These are phyloP conservation scores for Ambrosia hybrid DNA, from an alignment of 140 eudicot species.

Conservation along the genomic window DNA sequence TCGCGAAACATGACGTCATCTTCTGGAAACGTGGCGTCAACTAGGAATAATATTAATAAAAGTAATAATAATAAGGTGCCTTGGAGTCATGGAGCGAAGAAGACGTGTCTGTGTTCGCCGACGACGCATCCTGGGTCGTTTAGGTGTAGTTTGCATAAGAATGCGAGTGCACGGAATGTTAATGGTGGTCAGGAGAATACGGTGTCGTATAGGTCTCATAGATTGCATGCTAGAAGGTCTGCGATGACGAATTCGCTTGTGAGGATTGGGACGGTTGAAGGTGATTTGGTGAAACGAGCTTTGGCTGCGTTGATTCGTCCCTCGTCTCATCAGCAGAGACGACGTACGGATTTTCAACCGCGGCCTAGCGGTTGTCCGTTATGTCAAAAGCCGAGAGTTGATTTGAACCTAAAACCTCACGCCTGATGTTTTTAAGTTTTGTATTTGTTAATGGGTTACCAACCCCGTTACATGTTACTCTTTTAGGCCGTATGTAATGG, in stretches of 20 bases:
- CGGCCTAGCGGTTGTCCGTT: slow-evolving; percentile 61
- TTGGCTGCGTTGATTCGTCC: slow-evolving; percentile 73
- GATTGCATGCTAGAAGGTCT: slow-evolving; percentile 65
- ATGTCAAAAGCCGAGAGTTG: slow-evolving; percentile 47
- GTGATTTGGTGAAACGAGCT: slow-evolving; percentile 71
- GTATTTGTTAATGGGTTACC: too few species aligned
- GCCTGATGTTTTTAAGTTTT: too few species aligned
- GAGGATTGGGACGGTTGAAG: slow-evolving; percentile 71
- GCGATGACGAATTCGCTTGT: slow-evolving; percentile 84
- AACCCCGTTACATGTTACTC: too few species aligned
- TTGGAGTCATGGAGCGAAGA: slow-evolving; percentile 48
- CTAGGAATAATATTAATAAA: background rate
- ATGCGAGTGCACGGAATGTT: slow-evolving; percentile 11
- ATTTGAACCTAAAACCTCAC: background rate
- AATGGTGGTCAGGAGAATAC: background rate
- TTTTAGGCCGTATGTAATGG: too few species aligned
- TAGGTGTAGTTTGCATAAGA: slow-evolving; percentile 69
- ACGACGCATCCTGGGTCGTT: slow-evolving; percentile 80
- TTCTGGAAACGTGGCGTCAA: background rate
- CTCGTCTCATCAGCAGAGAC: slow-evolving; percentile 62
- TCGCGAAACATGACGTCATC: slow-evolving; percentile 3
- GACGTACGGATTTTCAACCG: slow-evolving; percentile 55
- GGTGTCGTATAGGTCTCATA: slow-evolving; percentile 43
- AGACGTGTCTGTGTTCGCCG: slow-evolving; percentile 71
- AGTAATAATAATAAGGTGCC: background rate